Evolutionary conservation across 305 asterid species (phyloP).

Genomic region (Fraxinus platypoda): DNA sequence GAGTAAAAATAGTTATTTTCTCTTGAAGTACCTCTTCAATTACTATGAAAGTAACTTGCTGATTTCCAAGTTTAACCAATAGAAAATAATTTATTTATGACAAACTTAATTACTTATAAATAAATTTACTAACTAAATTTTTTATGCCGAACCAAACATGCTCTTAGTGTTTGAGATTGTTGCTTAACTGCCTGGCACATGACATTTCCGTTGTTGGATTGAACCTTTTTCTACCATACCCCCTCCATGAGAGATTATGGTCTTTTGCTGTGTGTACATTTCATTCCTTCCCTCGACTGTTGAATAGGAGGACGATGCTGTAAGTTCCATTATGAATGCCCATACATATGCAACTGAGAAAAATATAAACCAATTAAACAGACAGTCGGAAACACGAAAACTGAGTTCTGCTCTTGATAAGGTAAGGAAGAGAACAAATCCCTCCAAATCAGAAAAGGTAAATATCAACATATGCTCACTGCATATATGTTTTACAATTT

Average conservation of each 20-base stretch:
- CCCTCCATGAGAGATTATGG: neutral
- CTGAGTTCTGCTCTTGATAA: slow-evolving; percentile 11
- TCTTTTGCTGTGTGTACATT: neutral
- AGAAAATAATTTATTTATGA: neutral
- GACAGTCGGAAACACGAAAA: slow-evolving; percentile 15
- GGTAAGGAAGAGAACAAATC: slow-evolving; percentile 8
- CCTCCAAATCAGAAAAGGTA: slow-evolving; percentile 13
- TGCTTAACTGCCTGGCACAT: neutral
- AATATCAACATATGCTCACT: neutral
- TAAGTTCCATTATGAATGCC: slow-evolving; percentile 17
- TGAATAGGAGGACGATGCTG: slow-evolving; percentile 29
- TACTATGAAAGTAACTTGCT: neutral
- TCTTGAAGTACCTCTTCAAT: neutral
- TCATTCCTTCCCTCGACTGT: neutral
- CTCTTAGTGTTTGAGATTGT: neutral
- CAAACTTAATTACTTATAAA: neutral
- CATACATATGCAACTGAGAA: slow-evolving; percentile 13
- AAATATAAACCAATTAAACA: slow-evolving; percentile 10
- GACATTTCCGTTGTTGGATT: neutral
- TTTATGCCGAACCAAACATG: neutral
- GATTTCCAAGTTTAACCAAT: neutral
- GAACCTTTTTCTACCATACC: neutral
- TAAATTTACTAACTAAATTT: neutral
- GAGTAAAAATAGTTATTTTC: neutral
- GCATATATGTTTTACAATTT: neutral